Evolutionary conservation across 176 grass and related monocot genomes (phyloP).

Genomic region (Carex scoparia): DNA sequence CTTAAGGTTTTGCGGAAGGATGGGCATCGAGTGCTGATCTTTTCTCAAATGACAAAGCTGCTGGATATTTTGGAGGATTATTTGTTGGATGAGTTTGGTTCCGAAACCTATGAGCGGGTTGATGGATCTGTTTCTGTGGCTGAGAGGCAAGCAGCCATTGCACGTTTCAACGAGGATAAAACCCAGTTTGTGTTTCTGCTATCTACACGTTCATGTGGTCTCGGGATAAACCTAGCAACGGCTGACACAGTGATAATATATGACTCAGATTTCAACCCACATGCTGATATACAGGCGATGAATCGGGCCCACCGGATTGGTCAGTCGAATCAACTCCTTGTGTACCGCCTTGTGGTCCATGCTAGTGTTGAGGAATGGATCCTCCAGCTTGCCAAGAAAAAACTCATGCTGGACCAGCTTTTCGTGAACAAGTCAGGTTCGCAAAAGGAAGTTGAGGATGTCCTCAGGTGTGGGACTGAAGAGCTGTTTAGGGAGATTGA

Average conservation of each 20-base stretch:
- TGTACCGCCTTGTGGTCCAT: slow-evolving; percentile 93
- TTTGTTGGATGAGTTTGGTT: slow-evolving; percentile 67
- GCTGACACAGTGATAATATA: slow-evolving; percentile 99
- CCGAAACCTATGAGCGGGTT: slow-evolving; percentile 91
- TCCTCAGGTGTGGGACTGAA: slow-evolving; percentile 96
- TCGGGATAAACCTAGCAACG: slow-evolving; percentile 97
- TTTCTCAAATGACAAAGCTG: slow-evolving; percentile 99
- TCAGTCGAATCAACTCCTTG: slow-evolving; percentile 86
- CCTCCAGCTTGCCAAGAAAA: slow-evolving; percentile 95
- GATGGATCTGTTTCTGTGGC: slow-evolving; percentile 94
- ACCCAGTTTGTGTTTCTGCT: slow-evolving; percentile 96
- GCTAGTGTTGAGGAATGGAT: slow-evolving; percentile 98
- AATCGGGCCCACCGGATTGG: slow-evolving; percentile 98
- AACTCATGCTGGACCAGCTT: slow-evolving; percentile 97
- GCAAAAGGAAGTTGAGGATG: slow-evolving; percentile 97
- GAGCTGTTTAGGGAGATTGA: slow-evolving; percentile 77
- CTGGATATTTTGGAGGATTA: slow-evolving; percentile 99
- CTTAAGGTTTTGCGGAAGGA: slow-evolving; percentile 78
- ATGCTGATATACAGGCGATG: slow-evolving; percentile 99
- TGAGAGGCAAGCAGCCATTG: slow-evolving; percentile 87
- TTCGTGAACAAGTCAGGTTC: slow-evolving; percentile 97
- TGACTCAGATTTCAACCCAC: slow-evolving; percentile 99
- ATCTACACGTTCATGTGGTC: slow-evolving; percentile 94
- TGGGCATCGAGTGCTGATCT: slow-evolving; percentile 93
- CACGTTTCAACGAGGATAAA: slow-evolving; percentile 97